Evolutionary conservation across 176 grass and related monocot species (phyloP).

Genomic region (Aechmea fasciata): DNA sequence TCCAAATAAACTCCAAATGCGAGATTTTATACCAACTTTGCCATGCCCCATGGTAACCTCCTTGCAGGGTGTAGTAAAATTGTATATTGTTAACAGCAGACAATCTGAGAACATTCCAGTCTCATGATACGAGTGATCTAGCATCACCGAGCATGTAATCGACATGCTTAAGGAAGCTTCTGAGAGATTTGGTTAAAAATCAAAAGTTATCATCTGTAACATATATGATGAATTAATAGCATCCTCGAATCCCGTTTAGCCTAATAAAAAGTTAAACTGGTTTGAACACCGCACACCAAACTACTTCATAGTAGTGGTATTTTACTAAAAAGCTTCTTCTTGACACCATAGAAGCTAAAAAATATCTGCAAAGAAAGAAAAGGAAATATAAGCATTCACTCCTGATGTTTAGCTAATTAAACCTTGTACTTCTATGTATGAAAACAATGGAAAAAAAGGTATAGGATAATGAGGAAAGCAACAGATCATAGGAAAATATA

Average conservation of each 20-base stretch:
- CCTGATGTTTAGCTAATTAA: no score
- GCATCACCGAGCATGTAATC: slow-evolving; percentile 30
- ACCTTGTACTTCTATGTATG: no score
- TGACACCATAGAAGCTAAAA: neutral
- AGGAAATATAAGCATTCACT: no score
- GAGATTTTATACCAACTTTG: slow-evolving; percentile 16
- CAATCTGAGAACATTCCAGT: slow-evolving; percentile 28
- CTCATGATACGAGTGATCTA: slow-evolving; percentile 30
- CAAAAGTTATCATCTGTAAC: slow-evolving; percentile 3
- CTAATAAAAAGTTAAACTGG: neutral
- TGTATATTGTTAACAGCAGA: slow-evolving; percentile 34
- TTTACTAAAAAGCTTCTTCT: neutral
- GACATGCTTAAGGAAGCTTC: slow-evolving; percentile 42
- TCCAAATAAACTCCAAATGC: slow-evolving; percentile 12
- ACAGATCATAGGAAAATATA: no score
- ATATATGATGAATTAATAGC: neutral
- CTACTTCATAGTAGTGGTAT: neutral
- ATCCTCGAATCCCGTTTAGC: neutral
- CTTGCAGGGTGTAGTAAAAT: slow-evolving; percentile 3
- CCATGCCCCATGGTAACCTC: slow-evolving; percentile 16
- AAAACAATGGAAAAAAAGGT: no score
- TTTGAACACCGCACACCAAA: neutral
- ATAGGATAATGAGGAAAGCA: no score
- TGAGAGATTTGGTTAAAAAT: slow-evolving; percentile 15
- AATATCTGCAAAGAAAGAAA: neutral